Conservation (phyloP, 768 basidiomycete species). For the Pleurotus pulmonarius region DNA sequence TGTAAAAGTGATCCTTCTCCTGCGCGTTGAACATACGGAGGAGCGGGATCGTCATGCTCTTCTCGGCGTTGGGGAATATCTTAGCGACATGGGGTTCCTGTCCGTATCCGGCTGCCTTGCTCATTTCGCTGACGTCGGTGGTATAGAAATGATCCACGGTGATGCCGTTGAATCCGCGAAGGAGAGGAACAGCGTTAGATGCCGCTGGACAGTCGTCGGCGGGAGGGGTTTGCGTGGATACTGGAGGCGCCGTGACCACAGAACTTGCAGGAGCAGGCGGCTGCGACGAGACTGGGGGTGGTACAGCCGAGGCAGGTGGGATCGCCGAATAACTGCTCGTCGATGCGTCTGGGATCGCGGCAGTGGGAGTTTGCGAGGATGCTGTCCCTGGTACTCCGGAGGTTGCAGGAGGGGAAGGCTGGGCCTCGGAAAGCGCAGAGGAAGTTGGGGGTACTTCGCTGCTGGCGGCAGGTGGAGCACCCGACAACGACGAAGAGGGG, state of each 20-base stretch:
- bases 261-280: too few relatives aligned
- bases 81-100: neutral
- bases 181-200: slow-evolving; percentile 1
- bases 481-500: too few relatives aligned
- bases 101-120: neutral
- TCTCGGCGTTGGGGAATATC: neutral
- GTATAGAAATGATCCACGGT: neutral
- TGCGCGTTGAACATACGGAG: neutral
- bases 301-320: too few relatives aligned
- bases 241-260: neutral
- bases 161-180: neutral
- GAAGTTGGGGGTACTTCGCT: too few relatives aligned
- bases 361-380: too few relatives aligned
- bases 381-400: too few relatives aligned
- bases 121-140: neutral
- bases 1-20: slow-evolving; percentile 1
- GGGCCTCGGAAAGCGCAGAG: too few relatives aligned
- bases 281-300: too few relatives aligned
- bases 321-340: too few relatives aligned
- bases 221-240: neutral
- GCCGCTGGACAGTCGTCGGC: neutral
- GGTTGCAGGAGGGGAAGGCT: too few relatives aligned
- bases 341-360: too few relatives aligned
- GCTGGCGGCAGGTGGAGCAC: too few relatives aligned
- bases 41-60: neutral